phyloP scores from a whole-genome alignment of 1,284 basidiomycete genomes.

The Ustilago hordei region DNA sequence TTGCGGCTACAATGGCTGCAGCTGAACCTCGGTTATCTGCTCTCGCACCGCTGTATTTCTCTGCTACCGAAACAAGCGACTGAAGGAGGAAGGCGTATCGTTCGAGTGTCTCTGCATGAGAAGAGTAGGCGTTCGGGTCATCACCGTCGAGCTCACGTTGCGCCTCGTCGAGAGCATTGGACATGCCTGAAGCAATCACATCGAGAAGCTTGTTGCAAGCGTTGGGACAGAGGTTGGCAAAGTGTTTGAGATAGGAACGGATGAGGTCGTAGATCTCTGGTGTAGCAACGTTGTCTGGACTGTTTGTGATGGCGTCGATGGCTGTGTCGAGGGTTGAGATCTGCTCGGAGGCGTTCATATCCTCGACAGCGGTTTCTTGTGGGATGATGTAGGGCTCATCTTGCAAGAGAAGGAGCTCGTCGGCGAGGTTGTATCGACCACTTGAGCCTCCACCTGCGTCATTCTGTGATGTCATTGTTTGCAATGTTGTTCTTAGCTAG shows the following conservation, averaged over 20 bases:
- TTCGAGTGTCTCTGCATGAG: slow-evolving; percentile 59
- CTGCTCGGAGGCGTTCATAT: slow-evolving; percentile 49
- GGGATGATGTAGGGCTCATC: slow-evolving; percentile 64
- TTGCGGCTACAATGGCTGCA: slow-evolving; percentile 35
- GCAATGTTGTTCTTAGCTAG: neutral
- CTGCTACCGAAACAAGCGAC: slow-evolving; percentile 63
- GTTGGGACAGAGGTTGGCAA: slow-evolving; percentile 46
- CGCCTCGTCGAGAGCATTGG: slow-evolving; percentile 55
- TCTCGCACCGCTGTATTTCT: slow-evolving; percentile 54
- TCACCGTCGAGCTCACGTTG: slow-evolving; percentile 49
- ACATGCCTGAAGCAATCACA: slow-evolving; percentile 56
- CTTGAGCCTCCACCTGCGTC: slow-evolving; percentile 16
- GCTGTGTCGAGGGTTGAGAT: slow-evolving; percentile 49
- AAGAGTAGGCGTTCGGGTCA: slow-evolving; percentile 50
- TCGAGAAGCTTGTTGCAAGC: slow-evolving; percentile 63
- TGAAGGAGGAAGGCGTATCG: slow-evolving; percentile 66
- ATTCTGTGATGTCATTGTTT: slow-evolving; percentile 22
- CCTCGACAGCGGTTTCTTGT: slow-evolving; percentile 57
- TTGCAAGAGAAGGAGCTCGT: slow-evolving; percentile 59
- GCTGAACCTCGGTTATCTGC: slow-evolving; percentile 25
- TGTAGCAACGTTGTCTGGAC: slow-evolving; percentile 48
- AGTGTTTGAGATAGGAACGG: slow-evolving; percentile 64
- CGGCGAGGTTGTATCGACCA: slow-evolving; percentile 56
- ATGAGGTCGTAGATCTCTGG: slow-evolving; percentile 52
- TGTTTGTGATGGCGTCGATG: slow-evolving; percentile 58